Evolutionary conservation across 1,284 basidiomycete species (phyloP).

Genomic region (Agaricales sp.): DNA sequence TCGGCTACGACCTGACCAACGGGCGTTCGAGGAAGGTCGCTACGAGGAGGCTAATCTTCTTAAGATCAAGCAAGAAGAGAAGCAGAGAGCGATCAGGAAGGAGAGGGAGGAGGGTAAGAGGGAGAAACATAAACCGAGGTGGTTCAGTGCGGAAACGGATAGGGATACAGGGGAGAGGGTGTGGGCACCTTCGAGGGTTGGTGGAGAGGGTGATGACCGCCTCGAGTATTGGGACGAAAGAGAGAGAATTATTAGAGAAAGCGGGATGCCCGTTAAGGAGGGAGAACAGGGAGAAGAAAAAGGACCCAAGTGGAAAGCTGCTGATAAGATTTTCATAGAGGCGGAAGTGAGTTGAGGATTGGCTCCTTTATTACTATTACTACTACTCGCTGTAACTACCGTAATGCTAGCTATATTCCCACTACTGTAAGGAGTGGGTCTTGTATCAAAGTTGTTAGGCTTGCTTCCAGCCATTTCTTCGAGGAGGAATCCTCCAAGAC

Average conservation of each 20-base stretch:
- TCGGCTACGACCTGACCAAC: slow-evolving; percentile 86
- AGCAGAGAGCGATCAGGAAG: slow-evolving; percentile 71
- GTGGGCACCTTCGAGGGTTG: slow-evolving; percentile 61
- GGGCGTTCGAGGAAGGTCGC: slow-evolving; percentile 89
- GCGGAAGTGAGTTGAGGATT: too few relatives aligned
- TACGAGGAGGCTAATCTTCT: slow-evolving; percentile 87
- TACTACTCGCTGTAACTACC: too few relatives aligned
- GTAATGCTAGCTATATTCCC: too few relatives aligned
- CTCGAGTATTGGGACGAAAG: slow-evolving; percentile 83
- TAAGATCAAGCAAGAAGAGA: slow-evolving; percentile 83
- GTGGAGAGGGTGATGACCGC: slow-evolving; percentile 19
- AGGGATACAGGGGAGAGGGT: slow-evolving; percentile 80
- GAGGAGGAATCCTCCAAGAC: too few relatives aligned
- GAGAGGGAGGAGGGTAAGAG: slow-evolving; percentile 71
- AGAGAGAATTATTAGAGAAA: slow-evolving; percentile 49
- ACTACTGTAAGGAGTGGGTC: too few relatives aligned
- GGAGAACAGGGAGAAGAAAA: background rate
- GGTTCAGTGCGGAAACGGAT: slow-evolving; percentile 74
- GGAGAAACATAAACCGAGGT: slow-evolving; percentile 71
- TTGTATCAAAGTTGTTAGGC: too few relatives aligned
- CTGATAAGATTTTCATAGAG: slow-evolving; percentile 8
- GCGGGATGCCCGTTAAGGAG: slow-evolving; percentile 12
- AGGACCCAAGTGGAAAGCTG: slow-evolving; percentile 1
- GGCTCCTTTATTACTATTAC: too few relatives aligned
- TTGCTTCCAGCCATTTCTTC: too few relatives aligned